Percentiles rank a stretch among this genome's conserved stretches.
These are phyloP conservation scores for Penicillium sumatraense DNA, from an alignment of 2,329 filamentous ascomycete genomes.

Conservation along the genomic window DNA sequence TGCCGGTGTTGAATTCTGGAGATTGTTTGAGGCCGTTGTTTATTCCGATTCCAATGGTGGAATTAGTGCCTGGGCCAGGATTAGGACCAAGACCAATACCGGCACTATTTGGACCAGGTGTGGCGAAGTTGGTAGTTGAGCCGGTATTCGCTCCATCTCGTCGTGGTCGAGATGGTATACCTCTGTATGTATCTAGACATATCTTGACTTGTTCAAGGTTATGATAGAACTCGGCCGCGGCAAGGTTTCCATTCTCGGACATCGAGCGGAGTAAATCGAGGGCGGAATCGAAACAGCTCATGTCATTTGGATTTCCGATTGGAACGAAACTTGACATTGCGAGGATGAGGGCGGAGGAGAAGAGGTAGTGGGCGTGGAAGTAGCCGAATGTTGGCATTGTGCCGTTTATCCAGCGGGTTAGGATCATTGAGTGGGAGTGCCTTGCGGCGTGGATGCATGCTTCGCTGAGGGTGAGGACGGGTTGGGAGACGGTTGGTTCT, in stretches of 20 bases:
- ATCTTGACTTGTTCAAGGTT: constrained; percentile 39
- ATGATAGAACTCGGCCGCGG: constrained; percentile 39
- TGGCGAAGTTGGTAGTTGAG: not conserved
- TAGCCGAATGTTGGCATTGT: constrained; percentile 45
- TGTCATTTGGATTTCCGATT: constrained; percentile 35
- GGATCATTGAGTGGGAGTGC: constrained; percentile 42
- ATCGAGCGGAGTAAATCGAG: constrained; percentile 38
- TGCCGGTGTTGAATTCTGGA: too few species aligned
- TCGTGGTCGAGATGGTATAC: not conserved
- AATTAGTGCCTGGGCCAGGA: too few species aligned
- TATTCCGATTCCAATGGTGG: too few species aligned
- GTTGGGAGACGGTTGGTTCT: constrained; percentile 38
- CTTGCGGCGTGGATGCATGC: constrained; percentile 45
- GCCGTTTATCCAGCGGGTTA: constrained; percentile 44
- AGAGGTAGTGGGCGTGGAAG: constrained; percentile 47
- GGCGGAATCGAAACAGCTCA: constrained; percentile 37
- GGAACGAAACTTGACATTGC: constrained; percentile 43
- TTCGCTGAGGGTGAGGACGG: constrained; percentile 42
- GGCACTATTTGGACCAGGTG: not conserved
- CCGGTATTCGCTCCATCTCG: not conserved
- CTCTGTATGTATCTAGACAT: constrained; percentile 33
- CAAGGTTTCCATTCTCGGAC: constrained; percentile 42
- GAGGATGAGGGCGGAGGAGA: constrained; percentile 43
- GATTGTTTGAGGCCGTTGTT: too few species aligned
- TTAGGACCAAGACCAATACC: too few species aligned